These are phyloP conservation scores for Spathaspora boniae DNA, from an alignment of 805 yeast genomes.

Conservation along the genomic window DNA sequence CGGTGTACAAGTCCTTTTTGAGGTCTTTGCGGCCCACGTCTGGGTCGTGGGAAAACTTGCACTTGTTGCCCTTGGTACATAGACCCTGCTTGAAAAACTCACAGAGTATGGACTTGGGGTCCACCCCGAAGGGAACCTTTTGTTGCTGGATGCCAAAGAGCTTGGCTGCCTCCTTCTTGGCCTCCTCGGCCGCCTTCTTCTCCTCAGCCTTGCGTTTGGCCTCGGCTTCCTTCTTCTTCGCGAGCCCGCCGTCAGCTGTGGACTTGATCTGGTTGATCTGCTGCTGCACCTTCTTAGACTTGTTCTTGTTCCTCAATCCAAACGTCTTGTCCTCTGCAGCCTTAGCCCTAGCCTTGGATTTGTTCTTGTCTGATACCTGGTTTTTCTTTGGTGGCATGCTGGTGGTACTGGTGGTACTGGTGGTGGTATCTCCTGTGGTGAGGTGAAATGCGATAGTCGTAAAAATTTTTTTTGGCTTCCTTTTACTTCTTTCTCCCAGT, in stretches of 20 bases:
- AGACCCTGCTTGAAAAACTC: conserved; percentile 81
- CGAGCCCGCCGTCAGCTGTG: conserved; percentile 46
- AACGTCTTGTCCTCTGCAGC: conserved; percentile 84
- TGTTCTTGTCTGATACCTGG: conserved; percentile 54
- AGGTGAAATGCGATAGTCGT: not conserved
- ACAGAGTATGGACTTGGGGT: conserved; percentile 92
- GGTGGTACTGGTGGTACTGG: no score
- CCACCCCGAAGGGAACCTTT: conserved; percentile 94
- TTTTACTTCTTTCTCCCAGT: conserved; percentile 1
- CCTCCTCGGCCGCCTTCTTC: conserved; percentile 87
- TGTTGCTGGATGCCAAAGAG: conserved; percentile 70
- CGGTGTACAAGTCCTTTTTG: conserved; percentile 90
- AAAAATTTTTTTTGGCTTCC: conserved; percentile 1
- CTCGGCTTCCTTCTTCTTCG: conserved; percentile 74
- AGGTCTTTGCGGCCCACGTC: conserved; percentile 81
- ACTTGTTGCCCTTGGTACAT: conserved; percentile 79
- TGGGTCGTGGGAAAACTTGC: conserved; percentile 92
- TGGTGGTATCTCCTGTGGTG: not conserved
- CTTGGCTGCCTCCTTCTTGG: conserved; percentile 81
- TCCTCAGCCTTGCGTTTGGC: conserved; percentile 64
- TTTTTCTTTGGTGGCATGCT: conserved; percentile 83
- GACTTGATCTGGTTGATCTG: conserved; percentile 46
- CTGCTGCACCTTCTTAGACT: conserved; percentile 83
- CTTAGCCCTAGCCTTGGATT: conserved; percentile 60
- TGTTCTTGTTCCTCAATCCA: conserved; percentile 93